phyloP scores from a whole-genome alignment of 2,329 filamentous ascomycete genomes.

The Penicillium sp. region DNA sequence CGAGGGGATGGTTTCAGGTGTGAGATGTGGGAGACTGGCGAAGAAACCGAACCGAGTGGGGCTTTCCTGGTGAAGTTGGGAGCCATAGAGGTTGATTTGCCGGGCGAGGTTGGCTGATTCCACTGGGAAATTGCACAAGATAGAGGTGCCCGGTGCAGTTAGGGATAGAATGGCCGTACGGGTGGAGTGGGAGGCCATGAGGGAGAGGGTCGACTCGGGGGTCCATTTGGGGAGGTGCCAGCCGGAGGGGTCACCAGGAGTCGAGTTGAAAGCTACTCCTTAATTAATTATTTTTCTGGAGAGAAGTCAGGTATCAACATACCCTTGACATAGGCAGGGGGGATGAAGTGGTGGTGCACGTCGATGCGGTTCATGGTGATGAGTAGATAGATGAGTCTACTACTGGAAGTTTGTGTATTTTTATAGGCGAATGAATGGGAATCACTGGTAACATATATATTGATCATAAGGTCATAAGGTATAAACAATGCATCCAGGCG shows the following conservation, averaged over 20 bases:
- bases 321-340: not conserved
- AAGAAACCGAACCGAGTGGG: not conserved
- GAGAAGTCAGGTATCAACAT: not conserved
- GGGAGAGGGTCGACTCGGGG: not conserved
- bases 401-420: too few relatives aligned
- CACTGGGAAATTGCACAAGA: not conserved
- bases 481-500: not conserved
- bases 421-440: not conserved
- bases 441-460: not conserved
- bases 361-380: not conserved
- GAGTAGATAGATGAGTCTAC: not conserved
- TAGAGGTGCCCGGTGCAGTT: not conserved
- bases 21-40: not conserved
- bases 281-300: not conserved
- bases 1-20: not conserved
- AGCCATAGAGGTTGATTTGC: not conserved
- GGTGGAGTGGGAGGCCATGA: not conserved
- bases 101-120: not conserved
- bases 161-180: not conserved
- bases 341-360: not conserved
- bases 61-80: not conserved
- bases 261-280: not conserved
- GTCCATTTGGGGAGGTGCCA: not conserved
- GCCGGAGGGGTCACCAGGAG: not conserved
- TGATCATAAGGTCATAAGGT: not conserved